Conservation (phyloP, 2,329 filamentous ascomycete species). For the Rhinocladiella similis region DNA sequence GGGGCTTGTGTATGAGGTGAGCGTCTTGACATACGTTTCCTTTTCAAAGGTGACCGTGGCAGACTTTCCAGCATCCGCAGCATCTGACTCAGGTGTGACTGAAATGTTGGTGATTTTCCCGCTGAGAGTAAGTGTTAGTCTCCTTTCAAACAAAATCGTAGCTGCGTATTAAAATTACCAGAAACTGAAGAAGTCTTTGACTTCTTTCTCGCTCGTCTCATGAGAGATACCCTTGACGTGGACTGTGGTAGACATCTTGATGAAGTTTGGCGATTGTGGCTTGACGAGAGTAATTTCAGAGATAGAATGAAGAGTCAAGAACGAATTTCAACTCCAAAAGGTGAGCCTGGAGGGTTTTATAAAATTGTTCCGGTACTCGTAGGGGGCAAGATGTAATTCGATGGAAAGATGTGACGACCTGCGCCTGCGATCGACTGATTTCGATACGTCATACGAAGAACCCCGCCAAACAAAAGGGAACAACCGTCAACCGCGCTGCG, state of each 20-base stretch:
- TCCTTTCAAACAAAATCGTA: not conserved
- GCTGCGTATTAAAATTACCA: slow-evolving; percentile 56
- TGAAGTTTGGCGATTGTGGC: not conserved
- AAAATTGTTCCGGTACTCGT: not conserved
- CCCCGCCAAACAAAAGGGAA: too few species aligned
- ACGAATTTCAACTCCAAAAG: not conserved
- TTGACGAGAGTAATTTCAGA: not conserved
- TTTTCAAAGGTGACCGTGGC: slow-evolving; percentile 97
- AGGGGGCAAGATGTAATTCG: not conserved
- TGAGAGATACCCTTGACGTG: slow-evolving; percentile 85
- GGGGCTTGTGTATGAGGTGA: not conserved
- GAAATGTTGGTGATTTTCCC: slow-evolving; percentile 88
- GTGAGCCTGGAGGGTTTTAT: not conserved
- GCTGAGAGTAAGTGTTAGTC: slow-evolving; percentile 47
- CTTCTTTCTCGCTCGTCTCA: slow-evolving; percentile 82
- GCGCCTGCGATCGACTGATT: too few species aligned
- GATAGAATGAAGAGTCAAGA: not conserved
- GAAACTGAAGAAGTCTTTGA: slow-evolving; percentile 91
- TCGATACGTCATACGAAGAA: not conserved
- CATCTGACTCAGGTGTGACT: slow-evolving; percentile 61
- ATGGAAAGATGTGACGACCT: not conserved
- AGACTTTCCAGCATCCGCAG: slow-evolving; percentile 66
- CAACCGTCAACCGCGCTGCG: too few species aligned
- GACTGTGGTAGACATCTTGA: slow-evolving; percentile 62
- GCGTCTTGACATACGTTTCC: slow-evolving; percentile 61